Conservation (phyloP, 129 eudicot genomes). For the Pseudognaphalium luteoalbum region DNA sequence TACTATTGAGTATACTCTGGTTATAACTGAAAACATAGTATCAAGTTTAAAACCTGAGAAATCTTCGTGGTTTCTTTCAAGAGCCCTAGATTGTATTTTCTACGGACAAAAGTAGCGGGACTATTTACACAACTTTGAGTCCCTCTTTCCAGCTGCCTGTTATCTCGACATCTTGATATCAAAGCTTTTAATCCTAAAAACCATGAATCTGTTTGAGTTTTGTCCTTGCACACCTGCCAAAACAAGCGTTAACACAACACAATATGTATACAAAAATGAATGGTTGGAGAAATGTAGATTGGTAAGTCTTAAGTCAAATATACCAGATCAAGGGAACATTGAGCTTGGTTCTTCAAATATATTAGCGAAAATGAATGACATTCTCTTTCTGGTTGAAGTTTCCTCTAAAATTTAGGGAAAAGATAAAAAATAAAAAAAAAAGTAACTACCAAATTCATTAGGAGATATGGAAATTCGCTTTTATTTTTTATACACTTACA, state of each 20-base stretch:
- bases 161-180: constrained; percentile 42
- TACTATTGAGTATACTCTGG: not conserved
- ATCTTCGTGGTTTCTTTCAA: constrained; percentile 38
- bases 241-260: not conserved
- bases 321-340: constrained; percentile 66
- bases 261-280: not conserved
- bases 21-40: not conserved
- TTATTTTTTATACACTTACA: constrained; percentile 32
- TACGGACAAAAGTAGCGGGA: constrained; percentile 52
- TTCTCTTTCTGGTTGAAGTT: constrained; percentile 53
- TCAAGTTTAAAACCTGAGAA: constrained; percentile 37
- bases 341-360: constrained; percentile 40
- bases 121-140: constrained; percentile 52
- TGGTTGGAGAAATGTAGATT: not conserved
- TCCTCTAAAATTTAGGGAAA: constrained; percentile 40
- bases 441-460: not conserved
- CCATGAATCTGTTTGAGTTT: constrained; percentile 67
- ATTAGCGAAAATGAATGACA: constrained; percentile 55
- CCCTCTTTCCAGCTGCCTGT: constrained; percentile 33
- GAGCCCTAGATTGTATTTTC: constrained; percentile 55
- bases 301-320: not conserved
- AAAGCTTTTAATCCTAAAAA: constrained; percentile 57
- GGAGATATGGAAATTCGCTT: not conserved
- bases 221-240: constrained; percentile 61
- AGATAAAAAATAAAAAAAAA: not conserved